Evolutionary conservation across 2,329 filamentous ascomycete species (phyloP).

Genomic region (Penicillium polonicum): DNA sequence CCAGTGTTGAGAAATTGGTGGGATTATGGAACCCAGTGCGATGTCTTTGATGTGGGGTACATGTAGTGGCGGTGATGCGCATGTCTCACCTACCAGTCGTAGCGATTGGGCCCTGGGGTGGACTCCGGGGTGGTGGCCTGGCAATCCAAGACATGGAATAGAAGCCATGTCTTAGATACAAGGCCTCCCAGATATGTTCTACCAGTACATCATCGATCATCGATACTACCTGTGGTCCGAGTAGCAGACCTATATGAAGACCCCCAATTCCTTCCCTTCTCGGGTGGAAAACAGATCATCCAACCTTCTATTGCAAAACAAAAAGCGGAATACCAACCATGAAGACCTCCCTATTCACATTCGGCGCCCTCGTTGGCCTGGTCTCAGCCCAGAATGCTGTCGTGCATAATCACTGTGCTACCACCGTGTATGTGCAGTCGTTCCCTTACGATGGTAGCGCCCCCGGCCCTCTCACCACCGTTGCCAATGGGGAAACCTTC

Average conservation of each 20-base stretch:
- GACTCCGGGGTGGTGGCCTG: constrained; percentile 13
- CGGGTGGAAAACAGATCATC: constrained; percentile 7
- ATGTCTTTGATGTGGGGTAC: constrained; percentile 17
- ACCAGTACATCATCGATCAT: constrained; percentile 16
- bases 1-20: constrained; percentile 2
- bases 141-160: constrained; percentile 19
- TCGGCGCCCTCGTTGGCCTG: constrained; percentile 21
- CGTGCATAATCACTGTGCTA: constrained; percentile 24
- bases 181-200: constrained; percentile 3
- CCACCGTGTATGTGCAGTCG: constrained; percentile 26
- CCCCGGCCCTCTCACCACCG: constrained; percentile 24
- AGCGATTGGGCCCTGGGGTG: constrained; percentile 17
- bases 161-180: constrained; percentile 21
- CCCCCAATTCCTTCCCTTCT: constrained; percentile 10
- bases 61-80: constrained; percentile 18
- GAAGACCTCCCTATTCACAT: constrained; percentile 21
- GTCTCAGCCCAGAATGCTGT: constrained; percentile 25
- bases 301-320: constrained; percentile 9
- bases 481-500: constrained; percentile 21
- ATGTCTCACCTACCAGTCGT: constrained; percentile 22
- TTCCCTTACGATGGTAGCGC: constrained; percentile 27
- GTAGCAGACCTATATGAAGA: constrained; percentile 18
- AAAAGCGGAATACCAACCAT: constrained; percentile 14
- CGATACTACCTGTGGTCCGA: constrained; percentile 3
- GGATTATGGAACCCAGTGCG: neutral